A percentile compares a stretch with the other conserved stretches of the same genome.
phyloP scores from a whole-genome alignment of 257 asterid genomes.

The Prunella vulgaris region DNA sequence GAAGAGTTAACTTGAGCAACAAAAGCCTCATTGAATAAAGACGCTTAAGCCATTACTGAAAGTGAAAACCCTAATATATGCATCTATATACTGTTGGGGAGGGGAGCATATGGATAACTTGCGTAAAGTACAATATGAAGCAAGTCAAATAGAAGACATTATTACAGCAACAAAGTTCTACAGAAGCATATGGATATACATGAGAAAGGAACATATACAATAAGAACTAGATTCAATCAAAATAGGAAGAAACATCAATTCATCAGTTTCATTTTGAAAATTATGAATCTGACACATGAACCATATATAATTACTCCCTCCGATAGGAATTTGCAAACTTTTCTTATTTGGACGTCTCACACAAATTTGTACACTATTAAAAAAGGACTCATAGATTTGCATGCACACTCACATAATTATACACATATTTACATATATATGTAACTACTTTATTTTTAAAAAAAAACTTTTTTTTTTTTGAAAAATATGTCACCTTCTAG shows the following conservation, averaged over 20 bases:
- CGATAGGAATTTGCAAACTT: no score
- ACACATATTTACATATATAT: no score
- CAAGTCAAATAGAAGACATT: not conserved
- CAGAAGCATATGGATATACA: not conserved
- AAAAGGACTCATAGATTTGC: no score
- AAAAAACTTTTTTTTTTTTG: no score
- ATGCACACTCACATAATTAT: no score
- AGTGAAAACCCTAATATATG: not conserved
- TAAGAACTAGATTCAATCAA: not conserved
- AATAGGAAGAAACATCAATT: not conserved
- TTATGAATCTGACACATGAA: not conserved
- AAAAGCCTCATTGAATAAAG: not conserved
- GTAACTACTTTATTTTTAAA: no score
- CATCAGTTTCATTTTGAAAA: not conserved
- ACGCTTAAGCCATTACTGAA: not conserved
- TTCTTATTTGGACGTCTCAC: no score
- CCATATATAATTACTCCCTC: not conserved
- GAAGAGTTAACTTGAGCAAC: slow-evolving; percentile 12
- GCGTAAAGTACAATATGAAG: not conserved
- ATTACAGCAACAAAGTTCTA: not conserved
- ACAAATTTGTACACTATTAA: no score
- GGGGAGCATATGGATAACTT: slow-evolving; percentile 4
- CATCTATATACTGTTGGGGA: not conserved
- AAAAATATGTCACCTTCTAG: no score
- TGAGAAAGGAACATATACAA: slow-evolving; percentile 1